These are phyloP conservation scores for Notholithocarpus densiflorus DNA, from an alignment of 306 rosid species.

Conservation along the genomic window DNA sequence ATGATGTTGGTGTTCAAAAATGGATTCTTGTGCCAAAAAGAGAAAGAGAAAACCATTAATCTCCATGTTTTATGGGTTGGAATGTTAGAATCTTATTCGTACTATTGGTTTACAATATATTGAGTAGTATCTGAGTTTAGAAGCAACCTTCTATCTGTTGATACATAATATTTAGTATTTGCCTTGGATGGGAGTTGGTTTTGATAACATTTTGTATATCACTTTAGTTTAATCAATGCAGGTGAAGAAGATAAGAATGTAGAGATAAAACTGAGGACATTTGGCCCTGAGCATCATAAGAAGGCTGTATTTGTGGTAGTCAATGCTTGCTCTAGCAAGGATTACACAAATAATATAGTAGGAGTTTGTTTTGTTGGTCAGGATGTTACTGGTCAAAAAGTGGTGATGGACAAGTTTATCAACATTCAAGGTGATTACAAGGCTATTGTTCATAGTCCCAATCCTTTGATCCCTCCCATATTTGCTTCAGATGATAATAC, in stretches of 20 bases:
- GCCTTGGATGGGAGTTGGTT: slow-evolving; percentile 26
- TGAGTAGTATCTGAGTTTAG: slow-evolving; percentile 16
- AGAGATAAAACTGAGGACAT: slow-evolving; percentile 88
- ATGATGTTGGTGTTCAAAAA: neutral
- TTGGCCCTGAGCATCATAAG: slow-evolving; percentile 59
- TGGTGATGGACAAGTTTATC: slow-evolving; percentile 95
- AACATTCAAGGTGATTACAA: slow-evolving; percentile 96
- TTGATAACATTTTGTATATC: slow-evolving; percentile 25
- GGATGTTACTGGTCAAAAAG: slow-evolving; percentile 89
- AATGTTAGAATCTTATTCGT: slow-evolving; percentile 5
- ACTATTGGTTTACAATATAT: slow-evolving; percentile 2
- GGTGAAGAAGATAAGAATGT: slow-evolving; percentile 97
- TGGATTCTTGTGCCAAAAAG: neutral
- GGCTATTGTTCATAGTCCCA: slow-evolving; percentile 94
- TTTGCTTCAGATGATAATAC: slow-evolving; percentile 96
- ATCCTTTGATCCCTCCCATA: slow-evolving; percentile 94
- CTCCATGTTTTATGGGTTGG: neutral
- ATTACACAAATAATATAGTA: slow-evolving; percentile 70
- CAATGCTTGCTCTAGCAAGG: slow-evolving; percentile 99
- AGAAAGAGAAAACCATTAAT: neutral
- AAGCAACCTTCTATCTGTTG: slow-evolving; percentile 27
- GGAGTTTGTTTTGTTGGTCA: slow-evolving; percentile 99
- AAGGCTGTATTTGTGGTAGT: slow-evolving; percentile 79
- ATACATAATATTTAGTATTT: slow-evolving; percentile 22
- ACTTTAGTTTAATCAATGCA: slow-evolving; percentile 53